Base-by-base conservation (phyloP, 2,329 filamentous ascomycete genomes). In the Neoscytalidium dimidiatum region DNA sequence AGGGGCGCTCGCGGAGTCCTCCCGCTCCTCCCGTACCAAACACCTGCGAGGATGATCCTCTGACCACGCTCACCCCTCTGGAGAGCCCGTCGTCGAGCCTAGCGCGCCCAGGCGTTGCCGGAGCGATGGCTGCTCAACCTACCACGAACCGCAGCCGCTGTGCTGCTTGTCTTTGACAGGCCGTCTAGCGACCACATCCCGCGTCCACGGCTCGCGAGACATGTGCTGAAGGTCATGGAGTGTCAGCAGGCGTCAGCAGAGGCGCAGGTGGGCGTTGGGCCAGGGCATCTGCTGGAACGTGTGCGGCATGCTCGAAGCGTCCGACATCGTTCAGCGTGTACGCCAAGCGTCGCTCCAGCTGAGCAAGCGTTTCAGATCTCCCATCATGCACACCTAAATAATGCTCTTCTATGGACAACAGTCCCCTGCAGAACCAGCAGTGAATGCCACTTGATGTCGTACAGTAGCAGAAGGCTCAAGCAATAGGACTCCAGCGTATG, bases 241-340 rank as follows among this genome's bases (percentile, higher is more conserved):
- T 60, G 26, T 60, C 56, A 60, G 56, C 56, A 46, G 56, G 53
- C 38, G 53, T 58, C 53, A 58, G 53, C 53, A 58, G 53, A 43
- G 53, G 53, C 38, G 23, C 38, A 58, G 35, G 38, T 21, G 38
- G 53, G 23, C 26, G 53, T n/a, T 26, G 53, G 17, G 56, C 56
- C 29, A 28, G 28, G 41, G 41, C 56, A 28, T 60, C 35, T 43
- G 38, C 56, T 60, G 56, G 38, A 60, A 60, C 56, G 56, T 31
- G 56, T 44, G 41, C 56, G 44, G 56, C 56, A 46, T 46, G 19
- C 41, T 60, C 35, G 26, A 44, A 58, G 53, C 46, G n/a, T 51
- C 46, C 46, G 46, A 51, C 46, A 29, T 52, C 28, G 28, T 33
- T 21, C 28, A 35, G 21, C 17, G 41, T 41, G n/a, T 38, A 21